Base-by-base conservation (phyloP, 371 early-diverging fungal species). In the Phascolomyces articulosus region DNA sequence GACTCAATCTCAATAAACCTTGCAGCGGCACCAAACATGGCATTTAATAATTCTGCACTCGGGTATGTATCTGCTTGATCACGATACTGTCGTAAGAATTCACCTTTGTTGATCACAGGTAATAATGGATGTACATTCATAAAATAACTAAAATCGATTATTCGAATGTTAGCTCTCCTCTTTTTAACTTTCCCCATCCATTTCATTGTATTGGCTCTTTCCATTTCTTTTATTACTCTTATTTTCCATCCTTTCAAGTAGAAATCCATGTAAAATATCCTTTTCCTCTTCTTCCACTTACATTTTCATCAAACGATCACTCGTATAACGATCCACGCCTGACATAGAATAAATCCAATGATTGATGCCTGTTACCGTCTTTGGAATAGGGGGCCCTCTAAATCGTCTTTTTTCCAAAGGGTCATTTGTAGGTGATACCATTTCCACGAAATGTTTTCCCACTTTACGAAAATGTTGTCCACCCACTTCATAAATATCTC, bases 1-100 rank as follows among this genome's bases (percentile, higher is more conserved):
- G 72, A 58, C 24, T 75, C 80, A 38, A 70, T 72, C 54, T 82
- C 82, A 3, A 78, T 71, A 60, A 77, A 82, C 16, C 82, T 68
- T 21, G 79, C 82, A 8, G 82, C 82, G 4, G 82, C 79, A 31
- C 82, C 82, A 59, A 82, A 68, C 82, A 82, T 82, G 29, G 82
- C 79, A 63, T 82, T 82, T 16, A 82, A 48, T 24, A 82, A 31
- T 24, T 77, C 79, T 20, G 79, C 60, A 4, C 75, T 60, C 4
- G 82, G 82, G 64, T 77, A 82, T 9, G 75, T 66, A 24, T 82
- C 76, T 23, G 67, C 64, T 58, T 72, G 74, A 55, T 77, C 79
- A 7, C 82, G 74, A 21, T 79, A 82, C 40, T 79, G 83, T 44
- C 63, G 29, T 20, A 82, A 47, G 57, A 82, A 82, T 26, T 68